phyloP scores from a whole-genome alignment of 176 grass and related monocot genomes.

The Oropetium thomaeum region DNA sequence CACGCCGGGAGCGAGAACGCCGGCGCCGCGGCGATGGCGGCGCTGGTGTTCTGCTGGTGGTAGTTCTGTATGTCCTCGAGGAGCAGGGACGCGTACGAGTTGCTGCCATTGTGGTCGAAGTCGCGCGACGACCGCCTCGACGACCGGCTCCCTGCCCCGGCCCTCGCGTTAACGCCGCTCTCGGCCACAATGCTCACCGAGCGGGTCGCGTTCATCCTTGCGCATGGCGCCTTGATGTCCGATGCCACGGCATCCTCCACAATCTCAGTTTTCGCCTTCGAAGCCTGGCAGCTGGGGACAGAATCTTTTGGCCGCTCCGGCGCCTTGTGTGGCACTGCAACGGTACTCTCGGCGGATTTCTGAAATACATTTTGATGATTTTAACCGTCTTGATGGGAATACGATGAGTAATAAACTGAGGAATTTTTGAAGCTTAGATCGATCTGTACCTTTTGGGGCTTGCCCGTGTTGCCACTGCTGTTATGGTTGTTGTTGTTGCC shows the following conservation, averaged over 20 bases:
- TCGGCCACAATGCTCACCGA: constrained; percentile 50
- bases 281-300: neutral
- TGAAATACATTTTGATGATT: neutral
- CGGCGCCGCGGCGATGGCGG: neutral
- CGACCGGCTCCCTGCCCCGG: constrained; percentile 47
- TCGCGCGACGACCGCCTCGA: constrained; percentile 72
- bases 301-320: constrained; percentile 15
- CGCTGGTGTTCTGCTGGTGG: constrained; percentile 60
- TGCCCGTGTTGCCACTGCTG: constrained; percentile 19
- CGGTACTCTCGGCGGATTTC: constrained; percentile 31
- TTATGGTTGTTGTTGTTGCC: neutral
- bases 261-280: constrained; percentile 18
- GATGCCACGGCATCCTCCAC: constrained; percentile 20
- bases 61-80: constrained; percentile 94
- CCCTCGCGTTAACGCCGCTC: constrained; percentile 31
- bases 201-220: constrained; percentile 49
- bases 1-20: constrained; percentile 80
- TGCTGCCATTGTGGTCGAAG: constrained; percentile 66
- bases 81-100: constrained; percentile 65
- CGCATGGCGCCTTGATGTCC: constrained; percentile 16
- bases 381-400: neutral
- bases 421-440: neutral
- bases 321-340: constrained; percentile 17
- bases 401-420: neutral
- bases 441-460: constrained; percentile 46